Evolutionary conservation across 1,139 yeast species (phyloP).

Genomic region (Diutina sp.): DNA sequence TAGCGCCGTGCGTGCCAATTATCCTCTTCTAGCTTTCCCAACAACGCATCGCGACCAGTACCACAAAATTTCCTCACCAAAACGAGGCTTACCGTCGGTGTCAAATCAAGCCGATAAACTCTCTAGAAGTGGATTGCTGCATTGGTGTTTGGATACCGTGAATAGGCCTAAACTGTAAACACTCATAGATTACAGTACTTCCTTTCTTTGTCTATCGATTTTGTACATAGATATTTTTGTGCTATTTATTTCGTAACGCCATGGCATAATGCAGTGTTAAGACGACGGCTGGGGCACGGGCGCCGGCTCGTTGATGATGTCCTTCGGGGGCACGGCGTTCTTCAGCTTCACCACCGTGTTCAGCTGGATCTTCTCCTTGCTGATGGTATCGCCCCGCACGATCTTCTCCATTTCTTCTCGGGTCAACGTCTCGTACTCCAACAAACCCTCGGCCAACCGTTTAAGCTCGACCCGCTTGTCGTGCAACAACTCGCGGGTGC

Average conservation of each 20-base stretch:
- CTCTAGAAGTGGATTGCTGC: no score
- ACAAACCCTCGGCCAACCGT: conserved; percentile 81
- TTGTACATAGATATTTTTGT: background rate
- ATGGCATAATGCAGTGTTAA: background rate
- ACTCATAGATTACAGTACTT: no score
- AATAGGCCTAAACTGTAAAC: no score
- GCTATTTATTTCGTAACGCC: background rate
- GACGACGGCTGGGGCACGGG: background rate
- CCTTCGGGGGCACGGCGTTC: background rate
- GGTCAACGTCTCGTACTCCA: conserved; percentile 90
- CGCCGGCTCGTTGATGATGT: background rate
- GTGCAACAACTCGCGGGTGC: conserved; percentile 59
- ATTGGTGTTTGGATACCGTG: no score
- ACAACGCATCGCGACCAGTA: no score
- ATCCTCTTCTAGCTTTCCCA: no score
- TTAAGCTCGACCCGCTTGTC: conserved; percentile 61
- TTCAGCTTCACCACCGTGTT: conserved; percentile 59
- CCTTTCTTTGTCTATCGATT: background rate
- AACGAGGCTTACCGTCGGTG: no score
- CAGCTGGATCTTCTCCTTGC: conserved; percentile 53
- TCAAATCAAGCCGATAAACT: no score
- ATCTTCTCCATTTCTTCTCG: conserved; percentile 84
- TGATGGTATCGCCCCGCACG: conserved; percentile 63
- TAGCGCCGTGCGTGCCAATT: no score
- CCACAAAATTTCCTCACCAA: no score